A percentile compares a stretch with the other conserved stretches of the same genome.
Evolutionary conservation across 305 asterid genomes (phyloP).

Genomic region (Plantago coronopus): DNA sequence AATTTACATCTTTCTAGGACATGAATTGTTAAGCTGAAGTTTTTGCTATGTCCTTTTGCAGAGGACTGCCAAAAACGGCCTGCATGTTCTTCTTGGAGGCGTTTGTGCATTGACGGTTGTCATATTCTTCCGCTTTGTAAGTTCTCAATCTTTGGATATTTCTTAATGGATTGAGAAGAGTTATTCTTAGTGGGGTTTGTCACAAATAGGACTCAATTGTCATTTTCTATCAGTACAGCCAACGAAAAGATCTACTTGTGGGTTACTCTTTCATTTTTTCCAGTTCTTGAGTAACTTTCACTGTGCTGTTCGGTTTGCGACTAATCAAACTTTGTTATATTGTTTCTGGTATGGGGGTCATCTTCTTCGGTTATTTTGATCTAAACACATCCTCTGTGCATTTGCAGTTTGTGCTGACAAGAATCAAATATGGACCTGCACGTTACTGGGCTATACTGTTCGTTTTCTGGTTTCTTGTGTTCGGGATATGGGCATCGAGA

Average conservation of each 20-base stretch:
- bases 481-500: slow-evolving; percentile 92
- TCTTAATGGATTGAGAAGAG: neutral
- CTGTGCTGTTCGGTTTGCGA: too few species aligned
- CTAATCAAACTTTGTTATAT: neutral
- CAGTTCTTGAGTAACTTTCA: too few species aligned
- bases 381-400: slow-evolving; percentile 3
- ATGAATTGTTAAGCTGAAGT: slow-evolving; percentile 17
- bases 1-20: slow-evolving; percentile 14
- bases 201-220: too few species aligned
- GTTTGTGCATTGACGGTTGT: slow-evolving; percentile 84
- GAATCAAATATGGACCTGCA: slow-evolving; percentile 88
- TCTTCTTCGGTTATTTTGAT: neutral
- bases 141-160: slow-evolving; percentile 31
- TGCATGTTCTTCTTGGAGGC: slow-evolving; percentile 92
- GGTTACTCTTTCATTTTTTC: too few species aligned
- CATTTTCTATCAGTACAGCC: too few species aligned
- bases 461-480: slow-evolving; percentile 92
- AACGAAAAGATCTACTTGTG: too few species aligned
- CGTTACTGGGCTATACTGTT: slow-evolving; percentile 94
- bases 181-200: too few species aligned
- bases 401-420: slow-evolving; percentile 82
- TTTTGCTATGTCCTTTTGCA: slow-evolving; percentile 34
- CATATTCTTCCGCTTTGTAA: slow-evolving; percentile 87
- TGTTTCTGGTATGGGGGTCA: neutral
- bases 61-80: slow-evolving; percentile 84